Base-by-base conservation (phyloP, 2,329 filamentous ascomycete genomes). In the Epichloe festucae region DNA sequence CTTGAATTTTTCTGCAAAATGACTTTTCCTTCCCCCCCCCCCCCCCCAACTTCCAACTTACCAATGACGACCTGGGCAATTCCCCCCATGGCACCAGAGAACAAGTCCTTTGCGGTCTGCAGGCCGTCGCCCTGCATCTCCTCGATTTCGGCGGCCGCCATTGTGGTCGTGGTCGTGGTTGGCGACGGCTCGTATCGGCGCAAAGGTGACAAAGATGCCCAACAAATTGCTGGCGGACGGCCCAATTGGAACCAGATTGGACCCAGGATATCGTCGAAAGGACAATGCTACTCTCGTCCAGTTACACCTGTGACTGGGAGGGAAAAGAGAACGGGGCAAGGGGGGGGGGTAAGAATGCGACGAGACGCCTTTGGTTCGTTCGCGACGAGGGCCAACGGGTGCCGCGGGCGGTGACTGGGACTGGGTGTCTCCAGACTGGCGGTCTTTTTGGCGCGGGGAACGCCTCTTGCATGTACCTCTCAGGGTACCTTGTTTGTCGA, bases 41-140 rank as follows among this genome's bases (percentile, higher is more conserved):
- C 2, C 2, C 36, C 10, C 12, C 1, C 12, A 11, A 49, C 46
- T 27, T 72, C 12, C 36, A 15, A 49, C 46, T 36, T 72, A 95
- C 90, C 91, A 58, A 97, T 78, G 56, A 98, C 72, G 43, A 98
- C 93, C 70, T 98, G 93, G 17, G 93, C 91, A 60, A 97, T 77
- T 60, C 93, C 56, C 93, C 93, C 93, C 7, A 85, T 86, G 54
- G 93, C 93, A 39, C 93, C 93, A 11, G 93, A 81, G 64, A 91
- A 86, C 53, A 98, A 74, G 70, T 98, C 93, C 75, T 97, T 98
- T 62, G 83, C 73, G 48, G 86, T 85, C 64, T 84, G 80, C 59
- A 75, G 58, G 23, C 67, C 70, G 51, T 68, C 65, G 50, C 17
- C 53, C 44, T 41, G 39, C 4, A 48, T 35, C 21, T 45, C 53